Evolutionary conservation across 179 eudicot genomes (phyloP).

Genomic region (Silene coronaria): DNA sequence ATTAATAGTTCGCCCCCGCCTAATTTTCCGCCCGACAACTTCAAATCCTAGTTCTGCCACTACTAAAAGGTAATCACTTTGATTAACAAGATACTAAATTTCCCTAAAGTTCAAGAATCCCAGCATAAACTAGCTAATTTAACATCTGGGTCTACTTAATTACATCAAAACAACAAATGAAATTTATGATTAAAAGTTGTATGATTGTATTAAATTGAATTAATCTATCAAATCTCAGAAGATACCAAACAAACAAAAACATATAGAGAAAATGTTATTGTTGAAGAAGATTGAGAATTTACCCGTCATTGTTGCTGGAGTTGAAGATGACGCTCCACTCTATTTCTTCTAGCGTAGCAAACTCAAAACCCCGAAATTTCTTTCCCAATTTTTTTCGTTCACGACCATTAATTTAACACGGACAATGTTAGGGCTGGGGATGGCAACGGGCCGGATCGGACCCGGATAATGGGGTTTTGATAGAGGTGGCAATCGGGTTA

Average conservation of each 20-base stretch:
- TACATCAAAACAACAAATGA: slow-evolving; percentile 12
- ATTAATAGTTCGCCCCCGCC: too few species aligned
- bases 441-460: too few species aligned
- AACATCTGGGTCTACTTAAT: not conserved
- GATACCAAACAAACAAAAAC: not conserved
- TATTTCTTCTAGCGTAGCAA: not conserved
- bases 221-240: too few species aligned
- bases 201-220: not conserved
- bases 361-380: not conserved
- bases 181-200: too few species aligned
- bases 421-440: too few species aligned
- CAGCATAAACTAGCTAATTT: not conserved
- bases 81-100: not conserved
- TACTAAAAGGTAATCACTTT: not conserved
- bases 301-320: not conserved
- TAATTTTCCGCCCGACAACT: too few species aligned
- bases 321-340: not conserved
- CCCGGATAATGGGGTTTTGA: too few species aligned
- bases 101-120: not conserved
- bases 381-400: not conserved
- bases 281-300: not conserved
- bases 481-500: too few species aligned
- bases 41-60: not conserved
- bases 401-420: too few species aligned
- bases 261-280: not conserved